phyloP scores from a whole-genome alignment of 306 rosid species.

The Sindora glabra region DNA sequence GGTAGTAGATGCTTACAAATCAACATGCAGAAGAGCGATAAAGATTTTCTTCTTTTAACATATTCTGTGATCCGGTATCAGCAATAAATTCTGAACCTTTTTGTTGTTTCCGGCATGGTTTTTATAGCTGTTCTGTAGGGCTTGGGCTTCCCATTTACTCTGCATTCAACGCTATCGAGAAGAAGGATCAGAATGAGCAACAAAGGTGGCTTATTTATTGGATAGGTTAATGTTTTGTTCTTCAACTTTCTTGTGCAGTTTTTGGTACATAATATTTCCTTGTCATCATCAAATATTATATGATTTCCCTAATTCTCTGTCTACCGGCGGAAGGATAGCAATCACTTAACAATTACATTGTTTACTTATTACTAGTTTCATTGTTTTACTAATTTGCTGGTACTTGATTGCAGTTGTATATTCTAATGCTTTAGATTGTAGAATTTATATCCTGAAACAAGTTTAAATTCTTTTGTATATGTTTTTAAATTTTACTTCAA shows the following conservation, averaged over 20 bases:
- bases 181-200: conserved; percentile 32
- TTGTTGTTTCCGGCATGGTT: neutral
- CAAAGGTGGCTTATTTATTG: conserved; percentile 46
- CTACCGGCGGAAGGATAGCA: neutral
- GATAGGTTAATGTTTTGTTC: conserved; percentile 33
- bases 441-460: neutral
- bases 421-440: neutral
- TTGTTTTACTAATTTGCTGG: neutral
- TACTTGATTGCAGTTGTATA: neutral
- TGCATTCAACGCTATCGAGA: conserved; percentile 56
- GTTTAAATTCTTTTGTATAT: neutral
- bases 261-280: neutral
- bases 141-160: conserved; percentile 44
- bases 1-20: neutral
- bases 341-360: neutral
- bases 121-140: conserved; percentile 43
- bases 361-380: neutral
- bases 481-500: neutral
- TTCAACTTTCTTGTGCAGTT: neutral
- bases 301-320: neutral
- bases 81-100: neutral
- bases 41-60: neutral
- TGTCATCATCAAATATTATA: neutral
- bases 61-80: too few relatives aligned
- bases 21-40: neutral